Percentiles rank a stretch among this genome's conserved stretches.
Conservation (phyloP, 139 green algal species). For the Diplosphaera chodatii region DNA sequence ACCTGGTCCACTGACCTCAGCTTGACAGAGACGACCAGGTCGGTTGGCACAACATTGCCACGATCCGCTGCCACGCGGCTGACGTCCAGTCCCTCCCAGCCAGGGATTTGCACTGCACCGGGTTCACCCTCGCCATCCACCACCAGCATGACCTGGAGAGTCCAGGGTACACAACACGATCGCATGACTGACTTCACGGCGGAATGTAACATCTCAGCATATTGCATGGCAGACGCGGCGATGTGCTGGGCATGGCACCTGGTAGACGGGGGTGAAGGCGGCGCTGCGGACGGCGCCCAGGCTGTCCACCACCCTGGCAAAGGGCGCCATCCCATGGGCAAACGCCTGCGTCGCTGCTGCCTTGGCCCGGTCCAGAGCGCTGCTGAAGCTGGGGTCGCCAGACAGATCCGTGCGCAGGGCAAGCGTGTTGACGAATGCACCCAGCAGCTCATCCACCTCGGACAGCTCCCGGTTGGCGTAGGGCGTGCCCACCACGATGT, state of each 20-base stretch:
- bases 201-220: no score
- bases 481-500: constrained; percentile 1
- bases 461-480: background rate
- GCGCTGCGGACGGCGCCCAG: background rate
- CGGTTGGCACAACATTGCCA: no score
- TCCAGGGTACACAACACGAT: no score
- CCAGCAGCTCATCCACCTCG: constrained; percentile 1
- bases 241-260: background rate
- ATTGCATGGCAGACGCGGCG: no score
- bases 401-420: constrained; percentile 5
- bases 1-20: no score
- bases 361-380: background rate
- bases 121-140: background rate
- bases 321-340: background rate
- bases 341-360: background rate
- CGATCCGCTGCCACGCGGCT: background rate
- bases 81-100: background rate
- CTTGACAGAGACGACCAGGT: no score
- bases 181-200: no score
- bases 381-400: background rate
- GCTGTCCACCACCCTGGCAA: constrained; percentile 3
- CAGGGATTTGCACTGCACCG: no score
- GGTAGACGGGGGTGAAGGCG: constrained; percentile 5
- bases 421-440: constrained; percentile 11
- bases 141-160: background rate